These are phyloP conservation scores for Tulasnella sp. DNA, from an alignment of 768 basidiomycete genomes.

Conservation along the genomic window DNA sequence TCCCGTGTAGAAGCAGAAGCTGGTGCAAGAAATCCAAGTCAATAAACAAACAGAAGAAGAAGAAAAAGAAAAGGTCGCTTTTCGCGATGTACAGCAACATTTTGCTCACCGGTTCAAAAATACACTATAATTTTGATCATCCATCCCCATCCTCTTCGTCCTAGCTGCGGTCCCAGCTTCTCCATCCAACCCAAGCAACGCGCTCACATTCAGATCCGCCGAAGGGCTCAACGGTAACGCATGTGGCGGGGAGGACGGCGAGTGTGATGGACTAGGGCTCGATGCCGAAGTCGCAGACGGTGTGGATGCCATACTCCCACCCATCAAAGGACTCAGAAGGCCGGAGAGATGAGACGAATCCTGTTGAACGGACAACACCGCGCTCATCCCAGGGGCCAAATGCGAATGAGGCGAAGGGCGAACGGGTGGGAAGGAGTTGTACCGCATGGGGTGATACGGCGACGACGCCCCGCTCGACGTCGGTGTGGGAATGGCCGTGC, in stretches of 20 bases:
- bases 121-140: slow-evolving; percentile 2
- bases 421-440: slow-evolving; percentile 4
- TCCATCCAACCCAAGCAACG: background rate
- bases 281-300: slow-evolving; percentile 3
- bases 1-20: slow-evolving; percentile 15
- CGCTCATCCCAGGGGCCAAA: no score
- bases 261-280: background rate
- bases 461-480: background rate
- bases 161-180: background rate
- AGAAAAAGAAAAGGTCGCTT: background rate
- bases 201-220: background rate
- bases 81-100: background rate
- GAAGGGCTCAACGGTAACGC: background rate
- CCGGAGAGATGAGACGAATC: no score
- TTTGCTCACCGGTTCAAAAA: slow-evolving; percentile 9
- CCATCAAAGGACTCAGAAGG: slow-evolving; percentile 1
- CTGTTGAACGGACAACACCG: no score
- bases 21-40: no score
- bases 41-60: background rate
- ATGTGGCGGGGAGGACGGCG: background rate
- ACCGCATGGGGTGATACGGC: background rate
- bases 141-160: background rate
- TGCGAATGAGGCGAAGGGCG: no score
- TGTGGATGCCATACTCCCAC: slow-evolving; percentile 7
- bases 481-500: background rate